Percentiles rank a stretch among this genome's conserved stretches.
These are phyloP conservation scores for Calonectria leucothoes DNA, from an alignment of 2,329 filamentous ascomycete species.

Conservation along the genomic window DNA sequence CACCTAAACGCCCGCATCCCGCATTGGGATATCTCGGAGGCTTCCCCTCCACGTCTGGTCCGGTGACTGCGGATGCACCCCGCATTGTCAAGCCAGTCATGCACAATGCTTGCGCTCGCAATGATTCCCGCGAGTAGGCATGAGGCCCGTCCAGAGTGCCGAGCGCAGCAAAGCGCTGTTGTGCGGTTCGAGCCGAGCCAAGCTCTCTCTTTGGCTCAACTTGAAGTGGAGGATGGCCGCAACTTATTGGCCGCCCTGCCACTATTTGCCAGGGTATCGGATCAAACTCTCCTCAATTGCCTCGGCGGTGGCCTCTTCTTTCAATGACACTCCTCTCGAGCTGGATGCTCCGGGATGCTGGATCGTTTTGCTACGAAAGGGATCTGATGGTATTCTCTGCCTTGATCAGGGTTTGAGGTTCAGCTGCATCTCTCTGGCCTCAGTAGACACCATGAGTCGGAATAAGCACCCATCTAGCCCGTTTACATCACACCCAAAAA, in stretches of 20 bases:
- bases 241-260: not conserved
- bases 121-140: slow-evolving; percentile 25
- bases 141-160: slow-evolving; percentile 26
- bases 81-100: slow-evolving; percentile 30
- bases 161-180: slow-evolving; percentile 24
- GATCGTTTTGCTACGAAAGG: not conserved
- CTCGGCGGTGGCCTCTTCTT: not conserved
- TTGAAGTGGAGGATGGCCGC: not conserved
- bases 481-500: not conserved
- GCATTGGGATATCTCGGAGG: slow-evolving; percentile 40
- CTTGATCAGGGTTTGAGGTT: not conserved
- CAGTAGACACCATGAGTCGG: not conserved
- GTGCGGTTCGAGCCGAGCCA: slow-evolving; percentile 38
- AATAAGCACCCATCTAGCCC: not conserved
- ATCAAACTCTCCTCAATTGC: not conserved
- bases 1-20: slow-evolving; percentile 24
- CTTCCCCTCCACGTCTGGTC: slow-evolving; percentile 38
- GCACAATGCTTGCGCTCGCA: slow-evolving; percentile 9
- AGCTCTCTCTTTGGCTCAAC: slow-evolving; percentile 7
- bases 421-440: not conserved
- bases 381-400: not conserved
- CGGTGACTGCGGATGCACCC: slow-evolving; percentile 27
- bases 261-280: not conserved
- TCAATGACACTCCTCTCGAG: not conserved
- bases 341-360: not conserved